These are phyloP conservation scores for Candolleomyces eurysporus DNA, from an alignment of 768 basidiomycete species.

Conservation along the genomic window DNA sequence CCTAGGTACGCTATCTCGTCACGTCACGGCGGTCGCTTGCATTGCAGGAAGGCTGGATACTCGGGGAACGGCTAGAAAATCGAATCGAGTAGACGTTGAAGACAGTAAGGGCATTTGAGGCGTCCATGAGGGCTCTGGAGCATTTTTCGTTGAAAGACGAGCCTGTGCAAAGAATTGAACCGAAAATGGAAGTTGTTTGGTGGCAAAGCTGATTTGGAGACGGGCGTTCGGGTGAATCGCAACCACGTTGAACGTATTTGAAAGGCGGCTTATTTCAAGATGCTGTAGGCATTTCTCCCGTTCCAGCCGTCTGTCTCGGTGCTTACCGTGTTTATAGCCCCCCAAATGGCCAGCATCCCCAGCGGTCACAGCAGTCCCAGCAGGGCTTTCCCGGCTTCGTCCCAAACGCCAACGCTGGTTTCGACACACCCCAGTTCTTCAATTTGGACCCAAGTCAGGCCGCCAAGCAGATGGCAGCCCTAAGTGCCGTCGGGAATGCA, in stretches of 20 bases:
- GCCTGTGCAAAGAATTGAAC: neutral
- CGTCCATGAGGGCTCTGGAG: neutral
- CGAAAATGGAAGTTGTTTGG: neutral
- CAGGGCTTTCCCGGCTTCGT: slow-evolving; percentile 30
- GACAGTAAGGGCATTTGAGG: neutral
- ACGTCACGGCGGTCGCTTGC: neutral
- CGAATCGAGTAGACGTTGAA: no score
- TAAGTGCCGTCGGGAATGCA: slow-evolving; percentile 62
- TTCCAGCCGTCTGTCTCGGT: slow-evolving; percentile 10
- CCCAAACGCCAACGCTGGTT: slow-evolving; percentile 27
- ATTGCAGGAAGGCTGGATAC: neutral
- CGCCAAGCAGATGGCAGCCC: slow-evolving; percentile 81
- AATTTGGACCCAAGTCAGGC: slow-evolving; percentile 62
- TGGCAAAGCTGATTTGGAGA: slow-evolving; percentile 10
- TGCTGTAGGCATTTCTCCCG: slow-evolving; percentile 30
- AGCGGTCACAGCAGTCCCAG: slow-evolving; percentile 26
- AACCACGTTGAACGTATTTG: slow-evolving; percentile 9
- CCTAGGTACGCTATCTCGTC: neutral
- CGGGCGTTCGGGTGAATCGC: slow-evolving; percentile 1
- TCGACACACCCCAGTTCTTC: slow-evolving; percentile 41
- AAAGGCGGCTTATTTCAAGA: slow-evolving; percentile 12
- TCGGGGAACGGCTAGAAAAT: no score
- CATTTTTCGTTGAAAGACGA: neutral
- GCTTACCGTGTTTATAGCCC: slow-evolving; percentile 23
- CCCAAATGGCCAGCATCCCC: slow-evolving; percentile 40